phyloP scores from a whole-genome alignment of 495 filamentous ascomycete genomes.

The Podospora fimiseda region DNA sequence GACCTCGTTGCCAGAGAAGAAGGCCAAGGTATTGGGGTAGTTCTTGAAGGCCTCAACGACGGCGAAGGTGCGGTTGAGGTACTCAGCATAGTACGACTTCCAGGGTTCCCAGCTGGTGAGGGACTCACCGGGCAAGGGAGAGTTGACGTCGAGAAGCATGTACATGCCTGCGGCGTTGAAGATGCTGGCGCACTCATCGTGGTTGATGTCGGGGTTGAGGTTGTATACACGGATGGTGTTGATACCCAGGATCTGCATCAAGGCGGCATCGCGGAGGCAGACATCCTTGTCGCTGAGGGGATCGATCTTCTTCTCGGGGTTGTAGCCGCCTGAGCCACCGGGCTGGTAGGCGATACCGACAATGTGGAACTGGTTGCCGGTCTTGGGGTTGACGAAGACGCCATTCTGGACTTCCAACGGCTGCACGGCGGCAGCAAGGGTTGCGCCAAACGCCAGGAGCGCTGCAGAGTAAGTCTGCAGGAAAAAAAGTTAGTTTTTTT shows the following conservation, averaged over 20 bases:
- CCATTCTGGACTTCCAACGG: slow-evolving; percentile 66
- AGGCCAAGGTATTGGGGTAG: slow-evolving; percentile 85
- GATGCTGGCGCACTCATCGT: slow-evolving; percentile 82
- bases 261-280: slow-evolving; percentile 84
- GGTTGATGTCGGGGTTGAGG: slow-evolving; percentile 73
- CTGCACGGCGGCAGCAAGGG: slow-evolving; percentile 59
- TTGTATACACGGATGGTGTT: slow-evolving; percentile 96
- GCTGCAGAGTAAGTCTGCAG: slow-evolving; percentile 33
- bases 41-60: slow-evolving; percentile 91
- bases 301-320: slow-evolving; percentile 53
- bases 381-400: slow-evolving; percentile 77
- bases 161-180: slow-evolving; percentile 70
- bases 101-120: slow-evolving; percentile 64
- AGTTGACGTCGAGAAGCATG: slow-evolving; percentile 82
- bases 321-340: slow-evolving; percentile 77
- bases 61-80: slow-evolving; percentile 79
- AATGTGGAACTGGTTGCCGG: slow-evolving; percentile 76
- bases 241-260: slow-evolving; percentile 77
- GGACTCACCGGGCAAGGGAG: slow-evolving; percentile 70
- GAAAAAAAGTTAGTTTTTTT: background rate
- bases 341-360: slow-evolving; percentile 94
- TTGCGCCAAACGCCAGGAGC: slow-evolving; percentile 41
- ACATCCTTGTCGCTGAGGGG: slow-evolving; percentile 66
- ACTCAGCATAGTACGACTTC: slow-evolving; percentile 64
- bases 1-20: slow-evolving; percentile 92